Conservation (phyloP, 352 stramenopile genomes). For the Globisporangium mamillatum region DNA sequence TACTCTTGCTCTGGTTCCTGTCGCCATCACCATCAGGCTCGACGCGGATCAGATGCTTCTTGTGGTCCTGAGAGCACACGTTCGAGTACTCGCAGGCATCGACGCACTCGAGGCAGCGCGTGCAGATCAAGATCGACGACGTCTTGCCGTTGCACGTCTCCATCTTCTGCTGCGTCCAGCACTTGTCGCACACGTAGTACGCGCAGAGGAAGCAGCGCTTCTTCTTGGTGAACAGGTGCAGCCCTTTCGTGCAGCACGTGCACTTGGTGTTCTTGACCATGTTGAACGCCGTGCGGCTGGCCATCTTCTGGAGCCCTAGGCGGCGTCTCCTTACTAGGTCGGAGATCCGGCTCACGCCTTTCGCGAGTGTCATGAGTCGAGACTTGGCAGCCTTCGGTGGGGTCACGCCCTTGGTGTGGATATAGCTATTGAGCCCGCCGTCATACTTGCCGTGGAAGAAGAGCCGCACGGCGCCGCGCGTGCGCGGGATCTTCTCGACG, state of each 20-base stretch:
- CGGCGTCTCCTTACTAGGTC: slow-evolving; percentile 33
- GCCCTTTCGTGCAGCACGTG: slow-evolving; percentile 42
- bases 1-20: too few relatives aligned
- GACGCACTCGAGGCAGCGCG: slow-evolving; percentile 41
- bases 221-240: slow-evolving; percentile 30
- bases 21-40: neutral
- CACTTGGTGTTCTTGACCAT: slow-evolving; percentile 34
- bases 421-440: slow-evolving; percentile 1
- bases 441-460: slow-evolving; percentile 35
- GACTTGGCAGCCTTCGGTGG: slow-evolving; percentile 26
- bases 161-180: slow-evolving; percentile 36
- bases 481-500: slow-evolving; percentile 24
- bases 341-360: slow-evolving; percentile 26
- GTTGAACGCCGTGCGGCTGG: slow-evolving; percentile 13
- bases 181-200: slow-evolving; percentile 45
- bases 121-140: slow-evolving; percentile 33
- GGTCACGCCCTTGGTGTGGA: slow-evolving; percentile 8
- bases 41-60: neutral
- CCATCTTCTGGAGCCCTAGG: slow-evolving; percentile 33
- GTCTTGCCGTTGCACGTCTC: slow-evolving; percentile 38
- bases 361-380: slow-evolving; percentile 26
- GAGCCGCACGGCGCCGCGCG: slow-evolving; percentile 21
- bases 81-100: slow-evolving; percentile 39
- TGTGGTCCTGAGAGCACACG: slow-evolving; percentile 15
- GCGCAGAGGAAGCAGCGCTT: slow-evolving; percentile 41